Evolutionary conservation across 371 early-diverging fungal genomes (phyloP).

Genomic region (Apophysomyces trapeziformis): DNA sequence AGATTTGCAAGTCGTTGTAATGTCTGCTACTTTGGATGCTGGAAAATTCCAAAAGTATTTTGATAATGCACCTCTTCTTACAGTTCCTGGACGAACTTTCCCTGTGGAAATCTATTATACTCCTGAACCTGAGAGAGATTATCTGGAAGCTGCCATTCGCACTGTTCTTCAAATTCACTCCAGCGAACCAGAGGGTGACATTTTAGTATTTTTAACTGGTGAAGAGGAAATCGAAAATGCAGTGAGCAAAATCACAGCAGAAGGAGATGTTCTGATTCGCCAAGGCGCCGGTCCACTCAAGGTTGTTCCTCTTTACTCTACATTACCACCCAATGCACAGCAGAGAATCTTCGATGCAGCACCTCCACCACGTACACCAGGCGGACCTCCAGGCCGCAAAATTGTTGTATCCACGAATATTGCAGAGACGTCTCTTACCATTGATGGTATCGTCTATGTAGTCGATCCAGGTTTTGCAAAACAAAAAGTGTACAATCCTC

Average conservation of each 20-base stretch:
- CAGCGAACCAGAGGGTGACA: conserved; percentile 86
- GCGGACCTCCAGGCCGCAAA: conserved; percentile 89
- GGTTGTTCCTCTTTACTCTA: conserved; percentile 92
- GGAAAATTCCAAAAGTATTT: conserved; percentile 90
- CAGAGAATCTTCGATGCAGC: conserved; percentile 90
- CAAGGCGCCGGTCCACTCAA: conserved; percentile 71
- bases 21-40: conserved; percentile 93
- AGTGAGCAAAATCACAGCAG: conserved; percentile 70
- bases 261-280: conserved; percentile 65
- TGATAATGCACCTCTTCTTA: conserved; percentile 69
- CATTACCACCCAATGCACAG: conserved; percentile 90
- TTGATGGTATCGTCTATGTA: conserved; percentile 98
- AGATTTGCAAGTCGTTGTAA: conserved; percentile 85
- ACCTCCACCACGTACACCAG: conserved; percentile 75
- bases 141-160: conserved; percentile 85
- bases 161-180: conserved; percentile 87
- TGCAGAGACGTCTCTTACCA: conserved; percentile 98
- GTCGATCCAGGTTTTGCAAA: conserved; percentile 99
- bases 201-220: conserved; percentile 91
- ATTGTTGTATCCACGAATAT: conserved; percentile 97
- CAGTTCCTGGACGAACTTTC: conserved; percentile 88
- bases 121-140: conserved; percentile 86
- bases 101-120: conserved; percentile 92
- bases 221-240: conserved; percentile 96
- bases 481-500: conserved; percentile 97